Evolutionary conservation across 1,139 yeast species (phyloP).

Genomic region (Lodderomyces beijingensis): DNA sequence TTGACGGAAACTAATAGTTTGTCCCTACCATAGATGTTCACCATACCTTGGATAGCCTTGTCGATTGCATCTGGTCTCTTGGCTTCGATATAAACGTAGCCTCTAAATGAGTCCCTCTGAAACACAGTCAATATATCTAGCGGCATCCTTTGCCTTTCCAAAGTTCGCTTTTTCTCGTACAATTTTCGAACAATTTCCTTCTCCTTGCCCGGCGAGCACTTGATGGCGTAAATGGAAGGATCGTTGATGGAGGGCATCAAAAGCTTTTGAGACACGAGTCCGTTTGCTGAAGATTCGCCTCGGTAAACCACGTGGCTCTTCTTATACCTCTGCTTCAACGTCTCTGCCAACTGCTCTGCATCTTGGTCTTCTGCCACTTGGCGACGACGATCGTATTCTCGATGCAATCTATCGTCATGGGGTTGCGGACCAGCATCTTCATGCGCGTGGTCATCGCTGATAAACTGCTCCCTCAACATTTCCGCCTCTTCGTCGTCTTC

Average conservation of each 20-base stretch:
- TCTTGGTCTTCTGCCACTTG: slow-evolving; percentile 91
- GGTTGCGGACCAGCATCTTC: slow-evolving; percentile 46
- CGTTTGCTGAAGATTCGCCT: slow-evolving; percentile 73
- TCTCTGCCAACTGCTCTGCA: slow-evolving; percentile 91
- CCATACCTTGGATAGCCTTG: slow-evolving; percentile 82
- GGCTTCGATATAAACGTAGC: slow-evolving; percentile 92
- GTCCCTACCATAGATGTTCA: slow-evolving; percentile 67
- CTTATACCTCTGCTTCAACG: slow-evolving; percentile 88
- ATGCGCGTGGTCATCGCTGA: slow-evolving; percentile 62
- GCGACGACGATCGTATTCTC: slow-evolving; percentile 87
- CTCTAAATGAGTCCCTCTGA: slow-evolving; percentile 89
- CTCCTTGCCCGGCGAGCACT: slow-evolving; percentile 91
- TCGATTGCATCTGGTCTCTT: slow-evolving; percentile 90
- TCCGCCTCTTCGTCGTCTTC: slow-evolving; percentile 93
- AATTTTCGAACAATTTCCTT: slow-evolving; percentile 84
- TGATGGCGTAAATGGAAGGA: slow-evolving; percentile 93
- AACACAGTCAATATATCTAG: slow-evolving; percentile 84
- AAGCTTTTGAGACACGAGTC: slow-evolving; percentile 86
- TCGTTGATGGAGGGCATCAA: slow-evolving; percentile 94
- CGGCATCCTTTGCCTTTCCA: slow-evolving; percentile 58
- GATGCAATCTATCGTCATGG: slow-evolving; percentile 67
- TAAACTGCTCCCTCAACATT: slow-evolving; percentile 75
- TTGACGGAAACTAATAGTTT: slow-evolving; percentile 90
- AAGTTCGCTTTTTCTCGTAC: slow-evolving; percentile 71
- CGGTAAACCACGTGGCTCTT: slow-evolving; percentile 81